Evolutionary conservation across 2,329 filamentous ascomycete genomes (phyloP), one percentile per base, ranked within the genome.

Genomic region (Beauveria caledonica): DNA sequence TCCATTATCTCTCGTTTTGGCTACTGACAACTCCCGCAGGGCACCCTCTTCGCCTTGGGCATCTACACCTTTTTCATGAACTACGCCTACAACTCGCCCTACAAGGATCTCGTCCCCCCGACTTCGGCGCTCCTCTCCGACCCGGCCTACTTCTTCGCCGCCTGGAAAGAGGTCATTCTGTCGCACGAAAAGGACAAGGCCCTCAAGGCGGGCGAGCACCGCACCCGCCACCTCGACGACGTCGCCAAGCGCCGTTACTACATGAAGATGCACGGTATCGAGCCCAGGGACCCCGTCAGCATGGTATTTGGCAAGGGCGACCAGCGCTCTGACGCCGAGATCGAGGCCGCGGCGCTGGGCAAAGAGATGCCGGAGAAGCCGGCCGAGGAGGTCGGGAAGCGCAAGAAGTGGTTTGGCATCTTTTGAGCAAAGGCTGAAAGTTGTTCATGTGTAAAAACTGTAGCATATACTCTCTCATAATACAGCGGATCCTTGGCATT

Each of bases 181-280:
- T 81, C 96, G 77, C 88, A 95, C 70, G 83, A 89, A 66, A 82
- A 86, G 67, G 87, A 92, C 72, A 83, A 84, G 65, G 87, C 86
- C 33, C 78, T 82, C 64, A 77, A 86, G 69, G 88, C 88, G 29
- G 79, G 82, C 57, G 89, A 92, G 73, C 85, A 86, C 76, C 83
- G 92, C 60, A 83, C 85, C 68, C 82, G 82, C 69, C 86, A 86
- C 66, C 80, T 91, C 60, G 91, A 96, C 66, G 94, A 99, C 76
- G 87, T 94, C 29, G 83, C 87, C 72, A 96, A 97, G 84, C 83
- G 93, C 68, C 84, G 84, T 63, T 86, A 89, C 73, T 99, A 91
- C 75, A 86, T 92, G 68, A 87, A 90, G 74, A 90, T 88, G 63
- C 91, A 96, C 78, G 92, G 91, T 10, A 73, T 96, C 69, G 87